These are phyloP conservation scores for Kwoniella sp. DNA, from an alignment of 768 basidiomycete species.

Conservation along the genomic window DNA sequence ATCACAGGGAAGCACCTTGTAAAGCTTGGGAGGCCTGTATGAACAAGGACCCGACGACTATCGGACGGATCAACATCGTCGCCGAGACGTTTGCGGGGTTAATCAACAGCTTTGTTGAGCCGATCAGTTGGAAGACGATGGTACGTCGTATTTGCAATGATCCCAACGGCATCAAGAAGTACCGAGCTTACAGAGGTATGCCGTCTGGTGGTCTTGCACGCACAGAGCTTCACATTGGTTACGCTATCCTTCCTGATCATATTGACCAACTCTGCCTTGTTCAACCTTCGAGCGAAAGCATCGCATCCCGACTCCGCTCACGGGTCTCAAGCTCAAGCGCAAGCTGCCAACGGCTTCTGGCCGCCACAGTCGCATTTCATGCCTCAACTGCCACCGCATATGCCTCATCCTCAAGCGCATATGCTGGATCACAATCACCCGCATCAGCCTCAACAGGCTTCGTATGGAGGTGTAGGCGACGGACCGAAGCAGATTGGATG, in stretches of 20 bases:
- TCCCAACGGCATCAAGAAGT: not conserved
- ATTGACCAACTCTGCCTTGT: slow-evolving; percentile 55
- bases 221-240: slow-evolving; percentile 56
- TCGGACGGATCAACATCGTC: slow-evolving; percentile 84
- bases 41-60: slow-evolving; percentile 86
- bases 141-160: slow-evolving; percentile 62
- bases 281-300: slow-evolving; percentile 44
- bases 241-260: slow-evolving; percentile 53
- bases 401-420: slow-evolving; percentile 21
- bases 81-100: slow-evolving; percentile 96
- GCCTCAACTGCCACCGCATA: slow-evolving; percentile 26
- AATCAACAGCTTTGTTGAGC: slow-evolving; percentile 93
- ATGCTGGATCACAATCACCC: slow-evolving; percentile 4
- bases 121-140: slow-evolving; percentile 95
- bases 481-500: slow-evolving; percentile 28
- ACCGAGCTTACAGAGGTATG: not conserved
- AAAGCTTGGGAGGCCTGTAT: slow-evolving; percentile 90
- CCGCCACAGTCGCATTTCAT: slow-evolving; percentile 24
- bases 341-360: slow-evolving; percentile 11
- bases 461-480: not conserved
- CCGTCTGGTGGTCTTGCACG: slow-evolving; percentile 1
- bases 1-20: slow-evolving; percentile 69
- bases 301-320: slow-evolving; percentile 12
- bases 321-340: not conserved
- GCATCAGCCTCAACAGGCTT: not conserved